Conservation (phyloP, 176 grass and related monocot species). For the Triticum urartu region DNA sequence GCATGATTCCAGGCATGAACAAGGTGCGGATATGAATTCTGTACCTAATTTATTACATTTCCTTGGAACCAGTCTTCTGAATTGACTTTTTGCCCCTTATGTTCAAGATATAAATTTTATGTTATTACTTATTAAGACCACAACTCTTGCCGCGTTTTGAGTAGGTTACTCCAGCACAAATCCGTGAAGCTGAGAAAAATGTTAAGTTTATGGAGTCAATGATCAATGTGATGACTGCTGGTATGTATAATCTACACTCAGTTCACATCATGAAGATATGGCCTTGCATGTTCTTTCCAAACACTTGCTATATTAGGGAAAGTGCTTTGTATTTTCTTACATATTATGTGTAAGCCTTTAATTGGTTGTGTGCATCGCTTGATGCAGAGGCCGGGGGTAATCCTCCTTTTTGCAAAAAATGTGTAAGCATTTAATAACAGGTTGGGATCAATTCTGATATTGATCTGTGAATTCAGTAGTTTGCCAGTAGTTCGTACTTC, state of each 20-base stretch:
- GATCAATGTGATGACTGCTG: slow-evolving; percentile 86
- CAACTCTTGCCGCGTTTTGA: slow-evolving; percentile 1
- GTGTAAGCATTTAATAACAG: not conserved
- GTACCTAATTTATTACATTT: not conserved
- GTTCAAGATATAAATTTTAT: slow-evolving; percentile 7
- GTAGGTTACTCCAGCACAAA: slow-evolving; percentile 94
- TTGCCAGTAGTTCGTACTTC: not conserved
- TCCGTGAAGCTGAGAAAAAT: slow-evolving; percentile 97
- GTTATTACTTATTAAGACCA: not conserved
- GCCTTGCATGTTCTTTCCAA: slow-evolving; percentile 10
- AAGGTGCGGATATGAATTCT: slow-evolving; percentile 43
- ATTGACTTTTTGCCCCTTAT: not conserved
- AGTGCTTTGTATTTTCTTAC: not conserved
- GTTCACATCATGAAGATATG: not conserved
- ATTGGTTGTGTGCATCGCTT: no score
- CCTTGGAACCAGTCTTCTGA: slow-evolving; percentile 13
- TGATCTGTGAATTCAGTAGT: not conserved
- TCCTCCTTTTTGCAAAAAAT: not conserved
- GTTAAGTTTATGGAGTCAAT: slow-evolving; percentile 85
- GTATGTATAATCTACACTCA: slow-evolving; percentile 41
- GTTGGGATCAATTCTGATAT: not conserved
- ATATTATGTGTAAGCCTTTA: not conserved
- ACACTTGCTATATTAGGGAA: not conserved
- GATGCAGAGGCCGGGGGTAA: no score
- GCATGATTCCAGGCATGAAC: slow-evolving; percentile 68